phyloP scores from a whole-genome alignment of 1,284 basidiomycete genomes.

The Clitocybe nebularis region DNA sequence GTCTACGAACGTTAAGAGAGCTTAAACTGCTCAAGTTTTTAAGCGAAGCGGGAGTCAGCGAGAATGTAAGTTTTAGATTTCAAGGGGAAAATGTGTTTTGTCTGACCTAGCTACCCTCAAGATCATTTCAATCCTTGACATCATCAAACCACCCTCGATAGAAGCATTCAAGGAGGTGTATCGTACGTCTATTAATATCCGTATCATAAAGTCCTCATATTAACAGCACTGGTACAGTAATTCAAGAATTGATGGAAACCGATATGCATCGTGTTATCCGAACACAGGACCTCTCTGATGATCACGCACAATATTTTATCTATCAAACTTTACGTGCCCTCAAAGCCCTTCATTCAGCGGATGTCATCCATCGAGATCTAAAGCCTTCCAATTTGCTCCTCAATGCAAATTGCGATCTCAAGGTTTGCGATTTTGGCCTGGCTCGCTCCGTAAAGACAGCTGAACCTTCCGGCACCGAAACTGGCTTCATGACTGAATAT shows the following conservation, averaged over 20 bases:
- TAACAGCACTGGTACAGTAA: conserved; percentile 28
- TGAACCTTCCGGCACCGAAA: conserved; percentile 79
- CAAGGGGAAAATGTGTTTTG: no score
- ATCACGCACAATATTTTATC: conserved; percentile 93
- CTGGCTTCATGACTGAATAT: conserved; percentile 93
- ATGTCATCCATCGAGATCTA: conserved; percentile 93
- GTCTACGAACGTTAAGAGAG: conserved; percentile 80
- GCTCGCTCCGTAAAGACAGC: conserved; percentile 86
- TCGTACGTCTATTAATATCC: conserved; percentile 64
- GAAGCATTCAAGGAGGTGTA: conserved; percentile 95
- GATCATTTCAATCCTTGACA: conserved; percentile 96
- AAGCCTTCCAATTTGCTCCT: conserved; percentile 95
- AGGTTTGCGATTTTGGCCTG: conserved; percentile 92
- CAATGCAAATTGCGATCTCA: conserved; percentile 95
- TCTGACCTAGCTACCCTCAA: conserved; percentile 27
- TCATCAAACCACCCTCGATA: conserved; percentile 85
- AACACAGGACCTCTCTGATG: conserved; percentile 83
- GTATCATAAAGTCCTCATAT: conserved; percentile 68
- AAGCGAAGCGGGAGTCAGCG: conserved; percentile 86
- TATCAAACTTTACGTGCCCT: conserved; percentile 89
- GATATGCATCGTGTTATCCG: conserved; percentile 89
- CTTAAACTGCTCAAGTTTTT: conserved; percentile 89
- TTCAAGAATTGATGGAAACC: conserved; percentile 74
- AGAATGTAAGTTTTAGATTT: conserved; percentile 69
- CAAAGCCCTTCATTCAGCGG: conserved; percentile 91